Evolutionary conservation across 129 eudicot species (phyloP).

Genomic region (carrot (Daucus carota)): DNA sequence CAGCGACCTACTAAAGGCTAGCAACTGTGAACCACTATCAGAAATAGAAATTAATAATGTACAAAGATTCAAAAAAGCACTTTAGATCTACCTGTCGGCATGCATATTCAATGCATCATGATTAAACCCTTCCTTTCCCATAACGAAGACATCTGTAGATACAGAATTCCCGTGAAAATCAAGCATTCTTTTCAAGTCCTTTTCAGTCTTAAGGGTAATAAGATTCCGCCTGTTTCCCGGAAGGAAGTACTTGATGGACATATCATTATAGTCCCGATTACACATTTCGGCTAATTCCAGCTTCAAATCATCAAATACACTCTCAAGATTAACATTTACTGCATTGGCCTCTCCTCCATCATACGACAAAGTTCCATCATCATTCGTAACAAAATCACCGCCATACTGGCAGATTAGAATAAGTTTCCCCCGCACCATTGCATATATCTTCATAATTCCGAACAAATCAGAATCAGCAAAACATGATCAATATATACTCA

Average conservation of each 20-base stretch:
- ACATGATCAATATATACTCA: too few relatives aligned
- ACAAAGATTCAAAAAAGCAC: background rate
- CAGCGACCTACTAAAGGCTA: background rate
- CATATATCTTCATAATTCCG: constrained; percentile 27
- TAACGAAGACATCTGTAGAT: constrained; percentile 64
- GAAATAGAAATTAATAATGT: background rate
- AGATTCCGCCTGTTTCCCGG: constrained; percentile 75
- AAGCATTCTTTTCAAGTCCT: constrained; percentile 71
- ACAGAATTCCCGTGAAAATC: constrained; percentile 66
- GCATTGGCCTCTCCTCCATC: constrained; percentile 79
- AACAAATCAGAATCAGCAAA: background rate
- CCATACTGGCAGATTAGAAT: constrained; percentile 72
- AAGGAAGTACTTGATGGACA: constrained; percentile 67
- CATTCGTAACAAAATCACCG: constrained; percentile 64
- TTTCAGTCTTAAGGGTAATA: constrained; percentile 61
- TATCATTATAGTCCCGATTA: constrained; percentile 44
- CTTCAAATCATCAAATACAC: constrained; percentile 57
- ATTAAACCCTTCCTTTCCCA: constrained; percentile 55
- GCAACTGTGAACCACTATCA: background rate
- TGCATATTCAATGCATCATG: constrained; percentile 25
- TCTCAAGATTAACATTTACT: constrained; percentile 49
- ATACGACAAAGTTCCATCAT: constrained; percentile 66
- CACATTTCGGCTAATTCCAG: constrained; percentile 58
- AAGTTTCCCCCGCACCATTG: constrained; percentile 76
- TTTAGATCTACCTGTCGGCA: constrained; percentile 33